These are phyloP conservation scores for Byssothecium circinans DNA, from an alignment of 2,329 filamentous ascomycete genomes.

Conservation along the genomic window DNA sequence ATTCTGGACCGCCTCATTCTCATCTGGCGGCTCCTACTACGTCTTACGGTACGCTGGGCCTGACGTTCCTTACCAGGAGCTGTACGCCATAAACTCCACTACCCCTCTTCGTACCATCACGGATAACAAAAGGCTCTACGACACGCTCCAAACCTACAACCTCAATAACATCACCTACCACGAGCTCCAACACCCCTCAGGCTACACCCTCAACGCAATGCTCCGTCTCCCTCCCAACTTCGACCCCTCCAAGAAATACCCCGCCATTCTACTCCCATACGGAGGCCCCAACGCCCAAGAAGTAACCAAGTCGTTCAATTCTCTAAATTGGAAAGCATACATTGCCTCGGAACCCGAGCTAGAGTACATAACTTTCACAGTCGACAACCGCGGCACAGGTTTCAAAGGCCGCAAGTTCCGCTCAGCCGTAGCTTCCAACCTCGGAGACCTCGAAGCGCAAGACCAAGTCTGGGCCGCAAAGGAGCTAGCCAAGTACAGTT, in stretches of 20 bases:
- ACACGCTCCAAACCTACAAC: constrained; percentile 60
- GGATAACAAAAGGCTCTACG: constrained; percentile 60
- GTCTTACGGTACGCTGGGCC: constrained; percentile 67
- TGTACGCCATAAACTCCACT: constrained; percentile 61
- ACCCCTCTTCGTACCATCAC: constrained; percentile 61
- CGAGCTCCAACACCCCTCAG: constrained; percentile 63
- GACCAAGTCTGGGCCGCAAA: constrained; percentile 70
- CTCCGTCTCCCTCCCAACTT: constrained; percentile 68
- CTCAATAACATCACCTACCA: constrained; percentile 67
- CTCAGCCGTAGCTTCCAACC: constrained; percentile 58
- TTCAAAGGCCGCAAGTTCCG: constrained; percentile 66
- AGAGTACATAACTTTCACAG: constrained; percentile 66
- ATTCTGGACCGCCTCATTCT: constrained; percentile 68
- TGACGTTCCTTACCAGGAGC: constrained; percentile 69
- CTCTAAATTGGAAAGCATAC: constrained; percentile 63
- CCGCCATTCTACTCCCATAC: constrained; percentile 68
- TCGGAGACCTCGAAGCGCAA: constrained; percentile 64
- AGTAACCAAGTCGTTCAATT: constrained; percentile 59
- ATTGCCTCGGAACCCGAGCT: constrained; percentile 68
- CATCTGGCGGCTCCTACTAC: constrained; percentile 63
- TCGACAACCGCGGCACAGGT: constrained; percentile 70
- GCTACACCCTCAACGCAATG: constrained; percentile 65
- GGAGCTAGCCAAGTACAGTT: constrained; percentile 56
- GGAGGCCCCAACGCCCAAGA: constrained; percentile 67
- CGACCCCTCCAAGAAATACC: constrained; percentile 64